Evolutionary conservation across 306 rosid species (phyloP), one percentile per base, ranked within the genome.

Genomic region (Cucurbita moschata): DNA sequence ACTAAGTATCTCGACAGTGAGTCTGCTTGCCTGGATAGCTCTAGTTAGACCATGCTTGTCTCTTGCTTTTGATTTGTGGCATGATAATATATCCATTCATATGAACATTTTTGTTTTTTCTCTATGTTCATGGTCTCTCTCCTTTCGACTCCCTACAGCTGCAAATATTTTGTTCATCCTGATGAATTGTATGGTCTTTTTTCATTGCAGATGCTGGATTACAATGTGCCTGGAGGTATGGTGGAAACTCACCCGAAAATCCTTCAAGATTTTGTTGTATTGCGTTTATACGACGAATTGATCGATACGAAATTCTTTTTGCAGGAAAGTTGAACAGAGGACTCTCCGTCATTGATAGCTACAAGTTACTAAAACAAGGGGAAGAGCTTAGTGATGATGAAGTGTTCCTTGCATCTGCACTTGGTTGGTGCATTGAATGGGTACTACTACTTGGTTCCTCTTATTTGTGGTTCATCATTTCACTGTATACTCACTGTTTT

Each of bases 381-480:
- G 68, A 40, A 71, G 77, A 81, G 16, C 38, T 84, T 23, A 76
- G 54, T 16, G 80, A 79, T n/a, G 83, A 81, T 35, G 87, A 84
- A 64, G 54, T 81, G 46, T 84, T 84, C 67, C 81, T 69, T 4
- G 67, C 87, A 40, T 79, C 78, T 43, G 85, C 85, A 26, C 83
- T 84, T 70, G 87, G 87, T 68, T 84, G 87, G 87, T 84, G 87
- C 80, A 84, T 84, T 71, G 87, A 84, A 81, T 84, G 87, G 87
- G 87, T 84, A 84, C 21, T 19, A 59, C 73, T 51, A 60, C 23
- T 44, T 8, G 39, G 10, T 23, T 4, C 30, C 50, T 72, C 21
- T 38, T 15, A 15, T 67, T 46, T 46, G 3, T 46, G 16, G 73
- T 46, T 19, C 21, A 46, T 67, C 56, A 46, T 46, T 46, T 12